A percentile compares a stretch with the other conserved stretches of the same genome.
phyloP scores from a whole-genome alignment of 306 rosid species.

The Fragaria nilgerrensis region DNA sequence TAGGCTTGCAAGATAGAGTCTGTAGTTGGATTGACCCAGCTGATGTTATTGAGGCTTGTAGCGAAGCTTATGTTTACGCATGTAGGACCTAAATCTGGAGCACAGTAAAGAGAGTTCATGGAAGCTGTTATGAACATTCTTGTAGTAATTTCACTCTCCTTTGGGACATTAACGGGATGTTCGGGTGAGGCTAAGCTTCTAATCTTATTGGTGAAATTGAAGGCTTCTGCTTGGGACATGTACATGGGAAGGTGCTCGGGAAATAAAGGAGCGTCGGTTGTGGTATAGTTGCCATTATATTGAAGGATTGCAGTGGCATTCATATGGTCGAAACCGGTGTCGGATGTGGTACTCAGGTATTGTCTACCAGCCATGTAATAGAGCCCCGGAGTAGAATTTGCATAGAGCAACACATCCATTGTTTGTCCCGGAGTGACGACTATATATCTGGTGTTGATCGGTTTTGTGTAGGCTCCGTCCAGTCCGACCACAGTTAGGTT shows the following conservation, averaged over 20 bases:
- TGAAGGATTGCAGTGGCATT: background rate
- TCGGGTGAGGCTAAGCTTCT: background rate
- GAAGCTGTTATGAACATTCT: background rate
- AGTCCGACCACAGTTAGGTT: background rate
- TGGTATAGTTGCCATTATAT: background rate
- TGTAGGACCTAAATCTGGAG: background rate
- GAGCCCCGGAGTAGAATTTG: background rate
- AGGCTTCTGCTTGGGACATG: background rate
- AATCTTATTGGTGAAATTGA: background rate
- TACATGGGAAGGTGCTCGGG: conserved; percentile 4
- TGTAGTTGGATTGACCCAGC: background rate
- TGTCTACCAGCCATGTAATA: background rate
- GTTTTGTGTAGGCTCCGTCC: background rate
- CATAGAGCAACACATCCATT: background rate
- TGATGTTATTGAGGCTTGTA: background rate
- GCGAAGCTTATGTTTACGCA: background rate
- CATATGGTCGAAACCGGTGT: background rate
- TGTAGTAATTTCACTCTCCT: background rate
- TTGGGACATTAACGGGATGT: background rate
- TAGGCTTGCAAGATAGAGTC: background rate
- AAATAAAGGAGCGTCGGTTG: background rate
- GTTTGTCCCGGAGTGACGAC: background rate
- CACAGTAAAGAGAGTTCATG: background rate
- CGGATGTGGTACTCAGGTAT: background rate
- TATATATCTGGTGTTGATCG: background rate